Percentiles rank a stretch among this genome's conserved stretches.
Evolutionary conservation across 495 filamentous ascomycete species (phyloP).

Genomic region (Xanthoparmelia taractica): DNA sequence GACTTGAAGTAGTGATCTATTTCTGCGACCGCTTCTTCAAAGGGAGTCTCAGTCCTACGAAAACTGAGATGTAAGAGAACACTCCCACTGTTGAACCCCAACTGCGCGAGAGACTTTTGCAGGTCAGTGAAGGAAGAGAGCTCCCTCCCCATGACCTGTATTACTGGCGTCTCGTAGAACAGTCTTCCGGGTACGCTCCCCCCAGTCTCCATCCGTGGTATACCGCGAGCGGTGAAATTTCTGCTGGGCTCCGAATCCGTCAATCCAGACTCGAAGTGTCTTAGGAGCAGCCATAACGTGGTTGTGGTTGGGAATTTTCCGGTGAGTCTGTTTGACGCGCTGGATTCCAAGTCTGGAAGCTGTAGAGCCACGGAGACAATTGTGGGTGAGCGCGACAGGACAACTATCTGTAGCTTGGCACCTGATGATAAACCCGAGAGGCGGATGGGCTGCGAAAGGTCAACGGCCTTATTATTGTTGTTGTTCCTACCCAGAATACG

Average conservation of each 20-base stretch:
- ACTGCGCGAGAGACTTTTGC: constrained; percentile 77
- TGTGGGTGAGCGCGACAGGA: constrained; percentile 69
- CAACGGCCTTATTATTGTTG: constrained; percentile 70
- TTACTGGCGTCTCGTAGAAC: constrained; percentile 77
- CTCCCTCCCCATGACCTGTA: constrained; percentile 73
- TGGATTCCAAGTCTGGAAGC: constrained; percentile 59
- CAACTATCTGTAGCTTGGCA: constrained; percentile 88
- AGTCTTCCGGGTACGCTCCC: constrained; percentile 61
- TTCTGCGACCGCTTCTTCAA: constrained; percentile 77
- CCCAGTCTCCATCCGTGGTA: constrained; percentile 49
- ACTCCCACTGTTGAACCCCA: constrained; percentile 78
- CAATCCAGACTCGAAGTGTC: constrained; percentile 72
- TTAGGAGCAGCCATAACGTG: constrained; percentile 76
- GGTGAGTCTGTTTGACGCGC: constrained; percentile 49
- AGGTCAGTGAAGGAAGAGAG: constrained; percentile 68
- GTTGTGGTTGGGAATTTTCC: constrained; percentile 81
- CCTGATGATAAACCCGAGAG: constrained; percentile 77
- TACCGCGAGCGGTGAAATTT: constrained; percentile 75
- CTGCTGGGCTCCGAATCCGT: constrained; percentile 44
- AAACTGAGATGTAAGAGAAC: constrained; percentile 71
- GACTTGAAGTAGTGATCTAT: constrained; percentile 64
- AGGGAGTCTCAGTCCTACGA: constrained; percentile 61
- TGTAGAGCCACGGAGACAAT: constrained; percentile 81
- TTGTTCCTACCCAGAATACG: background rate
- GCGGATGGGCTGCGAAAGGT: constrained; percentile 77